phyloP scores from a whole-genome alignment of 139 green algal species.

The Micractinium sp. region DNA sequence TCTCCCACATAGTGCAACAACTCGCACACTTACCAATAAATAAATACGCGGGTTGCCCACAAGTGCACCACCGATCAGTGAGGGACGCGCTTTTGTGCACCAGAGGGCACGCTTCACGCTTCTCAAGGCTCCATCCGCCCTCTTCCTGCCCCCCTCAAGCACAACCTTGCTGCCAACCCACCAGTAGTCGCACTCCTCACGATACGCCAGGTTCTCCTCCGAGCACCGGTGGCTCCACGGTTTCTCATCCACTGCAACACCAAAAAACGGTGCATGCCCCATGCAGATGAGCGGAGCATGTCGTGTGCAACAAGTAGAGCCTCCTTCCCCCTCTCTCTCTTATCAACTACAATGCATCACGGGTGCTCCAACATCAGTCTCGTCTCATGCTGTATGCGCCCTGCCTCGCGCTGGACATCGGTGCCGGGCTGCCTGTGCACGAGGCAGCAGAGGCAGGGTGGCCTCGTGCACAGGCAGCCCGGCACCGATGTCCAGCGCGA shows the following conservation, averaged over 20 bases:
- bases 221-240: conserved; percentile 40
- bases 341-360: too few relatives aligned
- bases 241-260: conserved; percentile 31
- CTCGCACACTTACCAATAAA: too few relatives aligned
- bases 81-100: not conserved
- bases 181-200: conserved; percentile 37
- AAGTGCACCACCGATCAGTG: not conserved
- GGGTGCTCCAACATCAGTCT: not conserved
- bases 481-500: not conserved
- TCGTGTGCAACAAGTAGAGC: too few relatives aligned
- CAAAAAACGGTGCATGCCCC: not conserved
- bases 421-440: not conserved
- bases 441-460: too few relatives aligned
- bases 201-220: conserved; percentile 39
- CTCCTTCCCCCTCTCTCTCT: too few relatives aligned
- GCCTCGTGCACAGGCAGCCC: not conserved
- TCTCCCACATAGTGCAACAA: not conserved
- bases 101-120: not conserved
- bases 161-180: not conserved
- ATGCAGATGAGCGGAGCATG: too few relatives aligned
- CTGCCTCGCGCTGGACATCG: not conserved
- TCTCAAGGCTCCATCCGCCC: not conserved
- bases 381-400: too few relatives aligned
- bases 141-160: not conserved
- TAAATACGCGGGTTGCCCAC: not conserved